Percentiles rank a stretch among this genome's conserved stretches.
Conservation (phyloP, 1,284 basidiomycete genomes). For the Albatrellus sp. region DNA sequence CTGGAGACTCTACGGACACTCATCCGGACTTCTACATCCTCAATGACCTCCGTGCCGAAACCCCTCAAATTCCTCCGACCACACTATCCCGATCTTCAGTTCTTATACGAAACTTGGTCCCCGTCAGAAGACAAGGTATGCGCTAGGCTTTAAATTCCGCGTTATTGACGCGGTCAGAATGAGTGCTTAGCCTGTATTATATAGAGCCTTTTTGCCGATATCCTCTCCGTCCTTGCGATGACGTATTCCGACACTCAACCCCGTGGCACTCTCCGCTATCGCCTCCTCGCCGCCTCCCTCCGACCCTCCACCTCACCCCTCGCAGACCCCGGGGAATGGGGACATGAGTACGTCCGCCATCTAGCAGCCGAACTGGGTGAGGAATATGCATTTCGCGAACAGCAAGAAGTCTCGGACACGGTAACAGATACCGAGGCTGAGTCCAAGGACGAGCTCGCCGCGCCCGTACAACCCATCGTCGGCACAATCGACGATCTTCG, state of each 20-base stretch:
- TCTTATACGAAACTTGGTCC: conserved; percentile 72
- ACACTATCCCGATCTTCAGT: conserved; percentile 83
- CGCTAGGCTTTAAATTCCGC: background rate
- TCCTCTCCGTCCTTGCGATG: conserved; percentile 99
- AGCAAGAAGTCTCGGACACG: conserved; percentile 21
- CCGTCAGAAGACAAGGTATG: conserved; percentile 68
- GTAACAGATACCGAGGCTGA: conserved; percentile 17
- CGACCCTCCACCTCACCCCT: conserved; percentile 50
- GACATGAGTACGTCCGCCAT: conserved; percentile 98
- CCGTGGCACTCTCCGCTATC: conserved; percentile 88
- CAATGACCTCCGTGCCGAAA: conserved; percentile 99
- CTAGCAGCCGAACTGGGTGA: conserved; percentile 94
- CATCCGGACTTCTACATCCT: conserved; percentile 94
- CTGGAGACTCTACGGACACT: conserved; percentile 90
- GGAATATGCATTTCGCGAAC: conserved; percentile 61
- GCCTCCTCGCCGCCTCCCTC: conserved; percentile 71
- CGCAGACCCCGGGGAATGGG: conserved; percentile 91
- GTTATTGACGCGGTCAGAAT: conserved; percentile 8
- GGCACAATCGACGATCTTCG: conserved; percentile 68
- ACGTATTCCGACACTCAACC: conserved; percentile 97
- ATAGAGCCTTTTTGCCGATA: conserved; percentile 92
- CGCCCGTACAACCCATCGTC: conserved; percentile 11
- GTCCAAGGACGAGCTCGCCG: conserved; percentile 7
- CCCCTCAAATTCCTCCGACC: conserved; percentile 97
- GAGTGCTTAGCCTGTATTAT: background rate